These are phyloP conservation scores for Macadamia integrifolia DNA, from an alignment of 164 flowering plant species.

Conservation along the genomic window DNA sequence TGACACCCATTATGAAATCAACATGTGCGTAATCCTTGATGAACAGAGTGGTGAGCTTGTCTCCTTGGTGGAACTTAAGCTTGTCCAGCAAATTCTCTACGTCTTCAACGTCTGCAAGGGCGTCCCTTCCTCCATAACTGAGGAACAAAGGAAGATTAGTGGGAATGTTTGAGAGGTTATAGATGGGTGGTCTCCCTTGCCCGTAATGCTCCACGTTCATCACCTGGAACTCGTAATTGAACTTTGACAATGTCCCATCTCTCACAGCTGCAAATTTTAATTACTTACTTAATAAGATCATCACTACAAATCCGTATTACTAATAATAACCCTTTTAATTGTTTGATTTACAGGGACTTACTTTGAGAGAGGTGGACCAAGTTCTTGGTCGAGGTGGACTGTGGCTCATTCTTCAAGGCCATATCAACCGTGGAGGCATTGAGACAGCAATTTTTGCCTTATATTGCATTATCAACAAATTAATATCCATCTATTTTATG, in stretches of 20 bases:
- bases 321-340: too few species aligned
- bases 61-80: slow-evolving; percentile 54
- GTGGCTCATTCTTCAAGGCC: neutral
- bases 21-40: slow-evolving; percentile 60
- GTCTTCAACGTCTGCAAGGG: slow-evolving; percentile 48
- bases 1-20: slow-evolving; percentile 59
- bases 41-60: slow-evolving; percentile 46
- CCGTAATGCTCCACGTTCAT: slow-evolving; percentile 49
- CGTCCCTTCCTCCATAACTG: slow-evolving; percentile 65
- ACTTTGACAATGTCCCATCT: slow-evolving; percentile 42
- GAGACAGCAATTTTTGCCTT: slow-evolving; percentile 10
- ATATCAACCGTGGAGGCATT: slow-evolving; percentile 2
- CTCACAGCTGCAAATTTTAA: slow-evolving; percentile 41
- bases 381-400: slow-evolving; percentile 1
- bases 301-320: too few species aligned
- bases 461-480: neutral
- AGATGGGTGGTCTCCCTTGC: slow-evolving; percentile 39
- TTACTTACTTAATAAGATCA: too few species aligned
- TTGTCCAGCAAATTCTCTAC: slow-evolving; percentile 41
- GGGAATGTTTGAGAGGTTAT: slow-evolving; percentile 59
- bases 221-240: slow-evolving; percentile 33
- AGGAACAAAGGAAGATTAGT: slow-evolving; percentile 52
- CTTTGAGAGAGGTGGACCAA: slow-evolving; percentile 2
- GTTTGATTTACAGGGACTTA: neutral
- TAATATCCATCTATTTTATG: too few species aligned